phyloP scores from a whole-genome alignment of 495 filamentous ascomycete genomes.

The Amniculicola lignicola region DNA sequence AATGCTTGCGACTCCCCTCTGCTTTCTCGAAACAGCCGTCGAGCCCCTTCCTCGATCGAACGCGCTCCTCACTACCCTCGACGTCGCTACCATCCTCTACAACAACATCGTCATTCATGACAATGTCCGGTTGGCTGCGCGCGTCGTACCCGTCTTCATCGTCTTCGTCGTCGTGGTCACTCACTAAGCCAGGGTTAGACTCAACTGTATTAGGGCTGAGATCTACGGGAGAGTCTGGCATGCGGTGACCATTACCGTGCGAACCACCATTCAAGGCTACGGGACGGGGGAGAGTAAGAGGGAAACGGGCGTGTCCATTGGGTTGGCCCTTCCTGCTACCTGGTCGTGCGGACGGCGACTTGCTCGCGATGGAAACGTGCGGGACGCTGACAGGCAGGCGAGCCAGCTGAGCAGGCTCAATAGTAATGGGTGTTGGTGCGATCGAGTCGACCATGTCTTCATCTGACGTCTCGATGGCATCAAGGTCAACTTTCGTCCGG shows the following conservation, averaged over 20 bases:
- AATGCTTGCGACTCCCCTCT: conserved; percentile 28
- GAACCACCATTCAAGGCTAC: conserved; percentile 30
- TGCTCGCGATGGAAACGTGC: conserved; percentile 5
- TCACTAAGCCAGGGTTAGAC: conserved; percentile 83
- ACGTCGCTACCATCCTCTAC: conserved; percentile 36
- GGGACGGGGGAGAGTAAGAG: conserved; percentile 6
- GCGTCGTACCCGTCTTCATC: conserved; percentile 40
- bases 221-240: conserved; percentile 48
- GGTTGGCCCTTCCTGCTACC: conserved; percentile 23
- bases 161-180: conserved; percentile 63
- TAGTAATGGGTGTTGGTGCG: conserved; percentile 12
- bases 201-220: conserved; percentile 76
- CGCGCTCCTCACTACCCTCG: conserved; percentile 24
- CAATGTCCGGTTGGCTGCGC: conserved; percentile 25
- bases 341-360: conserved; percentile 23
- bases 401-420: conserved; percentile 18
- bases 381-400: conserved; percentile 24
- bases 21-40: conserved; percentile 31
- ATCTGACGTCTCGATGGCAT: conserved; percentile 25
- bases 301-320: conserved; percentile 15
- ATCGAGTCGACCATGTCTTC: conserved; percentile 23
- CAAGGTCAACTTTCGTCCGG: conserved; percentile 24
- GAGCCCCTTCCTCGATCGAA: conserved; percentile 28
- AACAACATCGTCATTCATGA: conserved; percentile 31
- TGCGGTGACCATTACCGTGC: conserved; percentile 27